Base-by-base conservation (phyloP, 768 basidiomycete genomes). In the Butyriboletus loyo region DNA sequence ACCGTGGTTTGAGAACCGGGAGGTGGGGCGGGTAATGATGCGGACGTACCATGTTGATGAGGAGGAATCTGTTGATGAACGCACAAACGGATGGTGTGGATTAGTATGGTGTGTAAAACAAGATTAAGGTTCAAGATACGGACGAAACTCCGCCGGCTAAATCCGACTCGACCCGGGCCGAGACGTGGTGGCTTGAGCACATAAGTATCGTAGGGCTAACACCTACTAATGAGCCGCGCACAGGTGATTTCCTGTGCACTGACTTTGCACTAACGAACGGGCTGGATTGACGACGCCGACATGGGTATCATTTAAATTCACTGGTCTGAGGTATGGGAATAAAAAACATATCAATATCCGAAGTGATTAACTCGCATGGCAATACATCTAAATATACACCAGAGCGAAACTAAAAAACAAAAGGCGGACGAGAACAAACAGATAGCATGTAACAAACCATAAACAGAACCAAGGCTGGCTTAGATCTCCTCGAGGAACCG, bases 11-110 rank as follows among this genome's bases (percentile, higher is more conserved):
- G 21, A 5, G 17, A 4, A 5, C 3, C 9, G 22, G 15, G 24
- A 7, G 8, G 15, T 25, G 15, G 15, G 11, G n/a, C 30, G 31
- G 38, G 22, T 1, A 1, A 17, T 4, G 36, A 14, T 6, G 36
- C 17, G 41, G 48, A 59, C 66, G 24, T 46, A 68, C 66, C 66
- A 67, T 67, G 24, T 59, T 24, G 56, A 54, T 39, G 52, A 32
- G 24, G 50, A 35, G 24, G n/a, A 34, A 38, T 46, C 32, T 47
- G 52, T 36, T 17, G 45, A 24, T 40, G 50, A 40, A n/a, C n/a
- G 32, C 35, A 24, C 35, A 4, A 25, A 34, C 34, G 37, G 36
- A 36, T 41, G 21, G 51, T 54, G 63, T 59, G 37, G 58, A 52
- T 54, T n/a, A n/a, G 44, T 43, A 21, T 54, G 50, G 40, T 41